Evolutionary conservation across 257 asterid species (phyloP).

Genomic region (Plantago elongata): DNA sequence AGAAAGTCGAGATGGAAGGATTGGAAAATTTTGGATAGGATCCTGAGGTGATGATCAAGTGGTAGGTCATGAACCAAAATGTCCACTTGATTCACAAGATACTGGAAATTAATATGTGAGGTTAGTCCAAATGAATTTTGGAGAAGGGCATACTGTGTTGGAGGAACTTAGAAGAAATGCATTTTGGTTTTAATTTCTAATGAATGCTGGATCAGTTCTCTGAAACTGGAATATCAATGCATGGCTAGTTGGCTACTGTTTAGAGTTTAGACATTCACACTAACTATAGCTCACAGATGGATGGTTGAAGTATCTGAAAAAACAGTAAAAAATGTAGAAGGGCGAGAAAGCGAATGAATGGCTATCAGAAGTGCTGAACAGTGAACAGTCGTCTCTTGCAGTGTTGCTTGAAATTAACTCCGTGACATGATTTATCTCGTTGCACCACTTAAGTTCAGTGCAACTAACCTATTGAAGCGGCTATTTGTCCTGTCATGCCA

Average conservation of each 20-base stretch:
- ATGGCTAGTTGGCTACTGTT: slow-evolving; percentile 2
- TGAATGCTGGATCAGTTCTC: slow-evolving; percentile 1
- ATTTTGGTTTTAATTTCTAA: background rate
- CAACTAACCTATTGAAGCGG: background rate
- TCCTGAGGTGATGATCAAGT: background rate
- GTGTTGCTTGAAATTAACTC: slow-evolving; percentile 7
- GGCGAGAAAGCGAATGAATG: slow-evolving; percentile 1
- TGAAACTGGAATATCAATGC: background rate
- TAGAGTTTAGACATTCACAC: background rate
- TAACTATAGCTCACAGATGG: background rate
- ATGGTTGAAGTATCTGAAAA: background rate
- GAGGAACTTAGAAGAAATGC: background rate
- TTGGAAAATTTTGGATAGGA: background rate
- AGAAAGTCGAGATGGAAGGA: no score
- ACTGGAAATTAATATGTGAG: no score
- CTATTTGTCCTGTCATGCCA: background rate
- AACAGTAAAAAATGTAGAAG: background rate
- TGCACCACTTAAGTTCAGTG: slow-evolving; percentile 7
- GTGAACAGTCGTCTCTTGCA: background rate
- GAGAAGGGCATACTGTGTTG: background rate
- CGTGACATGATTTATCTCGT: slow-evolving; percentile 14
- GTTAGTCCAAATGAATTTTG: no score
- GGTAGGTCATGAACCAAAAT: background rate
- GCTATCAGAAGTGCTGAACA: background rate
- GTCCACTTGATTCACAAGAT: background rate